Percentiles rank a stretch among this genome's conserved stretches.
Conservation (phyloP, 2,329 filamentous ascomycete species). For the Didymella arachidicola region DNA sequence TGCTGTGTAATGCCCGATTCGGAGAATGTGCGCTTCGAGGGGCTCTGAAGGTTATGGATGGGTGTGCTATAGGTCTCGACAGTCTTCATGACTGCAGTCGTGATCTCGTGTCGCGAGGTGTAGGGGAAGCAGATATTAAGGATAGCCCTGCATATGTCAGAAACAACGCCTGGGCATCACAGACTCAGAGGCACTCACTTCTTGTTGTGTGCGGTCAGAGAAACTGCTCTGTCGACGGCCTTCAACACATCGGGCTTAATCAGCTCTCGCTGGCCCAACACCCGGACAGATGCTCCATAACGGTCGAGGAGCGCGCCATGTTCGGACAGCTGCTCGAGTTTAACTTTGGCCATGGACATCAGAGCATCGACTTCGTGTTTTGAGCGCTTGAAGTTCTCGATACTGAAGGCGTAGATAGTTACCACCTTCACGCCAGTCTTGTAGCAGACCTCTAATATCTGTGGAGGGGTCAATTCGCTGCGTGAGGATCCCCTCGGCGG, state of each 20-base stretch:
- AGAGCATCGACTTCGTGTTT: constrained; percentile 96
- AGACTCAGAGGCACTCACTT: constrained; percentile 61
- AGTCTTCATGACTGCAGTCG: constrained; percentile 83
- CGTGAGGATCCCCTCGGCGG: background rate
- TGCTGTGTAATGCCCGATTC: constrained; percentile 87
- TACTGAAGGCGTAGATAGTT: constrained; percentile 97
- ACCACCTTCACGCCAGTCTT: constrained; percentile 96
- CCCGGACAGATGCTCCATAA: constrained; percentile 86
- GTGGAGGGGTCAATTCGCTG: constrained; percentile 1
- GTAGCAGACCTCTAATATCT: constrained; percentile 96
- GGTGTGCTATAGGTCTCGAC: constrained; percentile 86
- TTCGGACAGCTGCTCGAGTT: constrained; percentile 87
- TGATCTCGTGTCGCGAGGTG: constrained; percentile 94
- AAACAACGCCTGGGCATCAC: background rate
- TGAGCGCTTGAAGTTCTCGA: constrained; percentile 97
- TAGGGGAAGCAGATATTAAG: constrained; percentile 99
- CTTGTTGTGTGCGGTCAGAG: constrained; percentile 86
- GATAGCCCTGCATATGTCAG: constrained; percentile 59
- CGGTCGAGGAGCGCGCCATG: constrained; percentile 92
- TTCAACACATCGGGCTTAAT: constrained; percentile 87
- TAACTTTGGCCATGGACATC: constrained; percentile 97
- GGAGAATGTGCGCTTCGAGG: constrained; percentile 74
- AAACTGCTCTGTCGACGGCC: constrained; percentile 84
- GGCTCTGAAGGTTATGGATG: constrained; percentile 62
- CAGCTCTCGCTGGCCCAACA: constrained; percentile 84